These are phyloP conservation scores for Sextonia rubra DNA, from an alignment of 164 flowering plant genomes.

Conservation along the genomic window DNA sequence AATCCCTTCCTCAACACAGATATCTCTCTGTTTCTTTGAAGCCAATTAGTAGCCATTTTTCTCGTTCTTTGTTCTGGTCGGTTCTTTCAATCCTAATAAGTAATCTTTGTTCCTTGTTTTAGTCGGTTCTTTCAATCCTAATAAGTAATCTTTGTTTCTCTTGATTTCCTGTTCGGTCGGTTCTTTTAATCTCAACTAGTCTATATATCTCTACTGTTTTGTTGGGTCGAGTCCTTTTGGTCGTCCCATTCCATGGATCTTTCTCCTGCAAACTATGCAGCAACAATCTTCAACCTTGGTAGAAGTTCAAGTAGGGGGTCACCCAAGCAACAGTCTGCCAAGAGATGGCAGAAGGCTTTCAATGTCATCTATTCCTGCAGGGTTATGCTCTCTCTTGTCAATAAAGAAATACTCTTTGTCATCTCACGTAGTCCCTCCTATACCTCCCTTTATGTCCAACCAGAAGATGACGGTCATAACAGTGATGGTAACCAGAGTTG, in stretches of 20 bases:
- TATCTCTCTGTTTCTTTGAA: not conserved
- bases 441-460: constrained; percentile 7
- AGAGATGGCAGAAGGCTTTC: not conserved
- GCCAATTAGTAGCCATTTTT: not conserved
- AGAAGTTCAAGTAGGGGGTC: not conserved
- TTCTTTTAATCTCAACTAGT: not conserved
- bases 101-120: too few species aligned
- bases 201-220: not conserved
- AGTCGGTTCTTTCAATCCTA: too few species aligned
- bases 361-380: not conserved
- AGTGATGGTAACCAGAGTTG: not conserved
- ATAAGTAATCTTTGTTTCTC: too few species aligned
- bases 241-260: not conserved
- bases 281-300: not conserved
- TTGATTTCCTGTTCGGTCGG: not conserved
- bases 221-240: not conserved
- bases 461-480: not conserved
- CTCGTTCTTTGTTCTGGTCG: not conserved
- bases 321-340: not conserved
- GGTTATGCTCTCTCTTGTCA: constrained; percentile 26
- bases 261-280: too few species aligned
- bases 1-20: too few species aligned
- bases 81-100: too few species aligned
- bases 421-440: constrained; percentile 5
- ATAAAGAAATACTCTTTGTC: not conserved